Base-by-base conservation (phyloP, 2,329 filamentous ascomycete genomes). In the Fusarium sp. region DNA sequence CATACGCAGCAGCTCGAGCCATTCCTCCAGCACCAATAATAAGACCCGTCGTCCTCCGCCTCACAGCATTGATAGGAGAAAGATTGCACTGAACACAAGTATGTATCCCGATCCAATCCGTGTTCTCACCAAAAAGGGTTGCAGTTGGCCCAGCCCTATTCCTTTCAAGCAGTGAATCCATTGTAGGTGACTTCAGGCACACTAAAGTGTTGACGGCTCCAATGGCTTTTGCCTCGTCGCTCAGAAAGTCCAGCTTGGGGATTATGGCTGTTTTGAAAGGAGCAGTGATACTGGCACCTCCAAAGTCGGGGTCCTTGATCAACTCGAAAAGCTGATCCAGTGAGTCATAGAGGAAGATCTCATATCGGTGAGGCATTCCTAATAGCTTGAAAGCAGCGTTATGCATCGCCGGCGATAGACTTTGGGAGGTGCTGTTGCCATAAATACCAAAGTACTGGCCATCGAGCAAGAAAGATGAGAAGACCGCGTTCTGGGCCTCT, bases 81-180 rank as follows among this genome's bases (percentile, higher is more conserved):
- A 63, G 8, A 3, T 63, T 63, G 1, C 59, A 15, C 5, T 63
- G 59, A 2, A 63, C 39, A 13, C 59, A 63, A 0, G 46, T 62
- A 20, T 54, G 47, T 5, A 63, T 62, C 0, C 59, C 59, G 0
- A 63, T 63, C 57, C 59, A 63, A 18, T 63, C 59, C 1, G 59
- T 63, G 0, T 63, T 63, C 0, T 55, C 59, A 3, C 59, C 59
- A 2, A 63, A 63, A 0, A 63, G 59, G 2, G 59, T 47, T 10
- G 53, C 18, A 7, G 41, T 63, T 4, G 35, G 41, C 0, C 47
- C 41, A 7, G 28, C 13, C 0, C 9, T 23, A 3, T 55, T 63
- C 5, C 57, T 62, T 1, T 55, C 4, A 0, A 63, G 33, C 8
- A 63, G n/a, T 0, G 59, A 56, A 6, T 42, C 35, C 20, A 55